Evolutionary conservation across 345 rosid genomes (phyloP), one percentile per base, ranked within the genome.

Genomic region (Erodium maritimum): DNA sequence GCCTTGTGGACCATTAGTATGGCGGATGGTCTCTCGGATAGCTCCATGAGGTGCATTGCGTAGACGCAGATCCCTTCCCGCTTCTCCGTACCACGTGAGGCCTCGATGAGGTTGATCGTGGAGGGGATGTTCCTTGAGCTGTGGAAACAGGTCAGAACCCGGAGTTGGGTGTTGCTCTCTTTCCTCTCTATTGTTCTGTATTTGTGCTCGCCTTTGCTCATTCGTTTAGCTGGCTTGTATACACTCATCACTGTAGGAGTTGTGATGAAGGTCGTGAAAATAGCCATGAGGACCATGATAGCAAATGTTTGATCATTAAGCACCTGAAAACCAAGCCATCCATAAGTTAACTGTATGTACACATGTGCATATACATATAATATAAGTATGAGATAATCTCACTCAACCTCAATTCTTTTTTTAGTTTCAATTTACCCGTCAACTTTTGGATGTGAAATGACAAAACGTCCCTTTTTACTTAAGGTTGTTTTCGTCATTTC

Each of bases 41-140:
- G 87, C 74, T 91, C 96, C 95, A 86, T 82, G 16, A 88, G 87
- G 69, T 91, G 98, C 86, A 91, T 70, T 0, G 98, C 95, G 21
- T 88, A 91, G 23, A 91, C 93, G 1, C 82, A 78, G 12, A 91
- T 77, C n/a, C 71, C 82, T 58, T 81, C 83, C 24, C 74, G 76
- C 66, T 82, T 88, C 58, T 71, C 85, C 0, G 77, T 79, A n/a
- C 98, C 94, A 0, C 94, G 86, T 0, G 96, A 86, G 55, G 85
- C 86, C 76, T 88, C 96, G 1, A 86, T 66, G 67, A 86, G 80
- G 62, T 88, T 88, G 29, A 82, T 80, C 73, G 79, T 69, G 3
- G 90, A 68, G 17, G 86, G 86, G 19, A 86, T 66, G 63, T 79
- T 81, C 62, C 70, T 75, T 23, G 61, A 12, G 59, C 84, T 72